A percentile compares a stretch with the other conserved stretches of the same genome.
Evolutionary conservation across 306 rosid genomes (phyloP).

Genomic region (Vicia villosa): DNA sequence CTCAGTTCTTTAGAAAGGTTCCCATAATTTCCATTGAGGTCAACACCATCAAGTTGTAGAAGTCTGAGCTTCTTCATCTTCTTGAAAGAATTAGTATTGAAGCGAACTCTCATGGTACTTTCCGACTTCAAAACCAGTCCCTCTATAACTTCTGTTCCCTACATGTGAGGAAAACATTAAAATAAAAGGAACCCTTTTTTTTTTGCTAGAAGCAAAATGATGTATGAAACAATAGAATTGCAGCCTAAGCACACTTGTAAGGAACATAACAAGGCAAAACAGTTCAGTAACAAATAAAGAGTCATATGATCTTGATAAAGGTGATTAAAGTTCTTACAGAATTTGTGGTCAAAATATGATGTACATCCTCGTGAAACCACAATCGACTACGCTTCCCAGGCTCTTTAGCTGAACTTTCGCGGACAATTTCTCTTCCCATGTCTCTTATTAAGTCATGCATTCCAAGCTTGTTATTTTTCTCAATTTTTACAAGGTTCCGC

Average conservation of each 20-base stretch:
- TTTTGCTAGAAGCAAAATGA: background rate
- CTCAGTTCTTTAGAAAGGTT: conserved; percentile 37
- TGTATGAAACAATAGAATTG: background rate
- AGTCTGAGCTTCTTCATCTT: conserved; percentile 47
- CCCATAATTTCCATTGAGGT: conserved; percentile 32
- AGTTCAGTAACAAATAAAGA: background rate
- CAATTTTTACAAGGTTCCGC: too few relatives aligned
- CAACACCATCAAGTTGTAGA: conserved; percentile 38
- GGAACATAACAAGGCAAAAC: background rate
- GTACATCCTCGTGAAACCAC: background rate
- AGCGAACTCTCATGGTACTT: background rate
- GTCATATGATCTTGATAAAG: background rate
- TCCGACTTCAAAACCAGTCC: conserved; percentile 23
- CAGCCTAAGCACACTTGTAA: background rate
- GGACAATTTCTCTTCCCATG: background rate
- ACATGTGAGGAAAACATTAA: background rate
- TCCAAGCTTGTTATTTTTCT: too few relatives aligned
- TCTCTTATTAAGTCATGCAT: background rate
- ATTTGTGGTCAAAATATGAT: background rate
- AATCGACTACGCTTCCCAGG: background rate
- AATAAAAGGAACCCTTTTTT: background rate
- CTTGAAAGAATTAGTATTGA: conserved; percentile 39
- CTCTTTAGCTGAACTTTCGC: background rate
- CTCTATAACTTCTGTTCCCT: conserved; percentile 31
- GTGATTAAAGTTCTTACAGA: background rate